Evolutionary conservation across 208 protist genomes (phyloP).

Genomic region (Leishmania martiniquensis): DNA sequence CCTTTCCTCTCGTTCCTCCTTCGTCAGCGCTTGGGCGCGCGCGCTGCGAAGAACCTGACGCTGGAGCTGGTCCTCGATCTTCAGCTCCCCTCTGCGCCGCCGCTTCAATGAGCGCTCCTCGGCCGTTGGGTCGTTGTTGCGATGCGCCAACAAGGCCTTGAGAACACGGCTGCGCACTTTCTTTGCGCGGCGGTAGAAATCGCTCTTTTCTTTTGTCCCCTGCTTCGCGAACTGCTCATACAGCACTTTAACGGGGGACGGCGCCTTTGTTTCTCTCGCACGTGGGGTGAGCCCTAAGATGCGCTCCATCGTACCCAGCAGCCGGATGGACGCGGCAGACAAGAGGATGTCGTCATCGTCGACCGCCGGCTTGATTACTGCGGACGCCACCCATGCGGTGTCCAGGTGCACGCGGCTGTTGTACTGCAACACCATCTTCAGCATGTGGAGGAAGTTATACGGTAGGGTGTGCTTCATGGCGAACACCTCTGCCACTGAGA

Average conservation of each 20-base stretch:
- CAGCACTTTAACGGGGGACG: conserved; percentile 78
- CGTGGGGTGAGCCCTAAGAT: conserved; percentile 68
- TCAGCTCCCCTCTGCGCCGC: conserved; percentile 69
- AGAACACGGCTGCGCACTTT: conserved; percentile 67
- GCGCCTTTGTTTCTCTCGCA: conserved; percentile 77
- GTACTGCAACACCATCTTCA: conserved; percentile 89
- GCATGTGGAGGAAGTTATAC: conserved; percentile 78
- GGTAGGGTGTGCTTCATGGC: conserved; percentile 86
- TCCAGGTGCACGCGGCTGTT: conserved; percentile 82
- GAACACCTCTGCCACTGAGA: conserved; percentile 64
- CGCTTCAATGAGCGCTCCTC: conserved; percentile 73
- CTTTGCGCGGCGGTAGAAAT: conserved; percentile 66
- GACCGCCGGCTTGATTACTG: conserved; percentile 55
- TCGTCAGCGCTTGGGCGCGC: conserved; percentile 54
- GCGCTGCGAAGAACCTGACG: conserved; percentile 66
- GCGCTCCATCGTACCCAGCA: conserved; percentile 68
- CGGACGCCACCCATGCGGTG: conserved; percentile 50
- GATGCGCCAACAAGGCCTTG: conserved; percentile 76
- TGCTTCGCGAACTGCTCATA: conserved; percentile 73
- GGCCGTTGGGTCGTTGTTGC: conserved; percentile 77
- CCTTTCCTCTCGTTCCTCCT: conserved; percentile 86
- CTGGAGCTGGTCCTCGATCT: conserved; percentile 81
- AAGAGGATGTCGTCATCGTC: conserved; percentile 78
- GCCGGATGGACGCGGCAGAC: conserved; percentile 70
- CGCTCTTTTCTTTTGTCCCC: conserved; percentile 54